Base-by-base conservation (phyloP, 352 stramenopile species). In the Phytophthora melonis region DNA sequence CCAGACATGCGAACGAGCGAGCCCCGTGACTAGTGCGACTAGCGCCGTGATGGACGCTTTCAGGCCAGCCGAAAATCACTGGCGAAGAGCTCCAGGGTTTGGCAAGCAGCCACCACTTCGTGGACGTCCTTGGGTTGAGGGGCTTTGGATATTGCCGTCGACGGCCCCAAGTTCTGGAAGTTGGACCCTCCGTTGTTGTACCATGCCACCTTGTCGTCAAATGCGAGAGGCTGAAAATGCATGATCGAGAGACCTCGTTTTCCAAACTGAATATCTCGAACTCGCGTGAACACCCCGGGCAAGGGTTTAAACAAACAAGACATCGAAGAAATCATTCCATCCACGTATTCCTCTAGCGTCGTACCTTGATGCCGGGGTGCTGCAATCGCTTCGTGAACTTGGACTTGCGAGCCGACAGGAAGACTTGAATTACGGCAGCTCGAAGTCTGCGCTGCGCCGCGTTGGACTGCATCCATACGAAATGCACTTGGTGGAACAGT, bases 291-390 rank as follows among this genome's bases (percentile, higher is more conserved):
- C 41, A 49, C 41, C 41, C 41, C 41, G 41, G 41, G 41, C 41
- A 49, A 49, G 41, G 41, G 41, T 19, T 49, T 49, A 49, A 49
- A 49, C 41, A 49, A 49, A 14, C 41, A 49, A 49, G 14, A 49
- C 41, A 8, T 19, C 14, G 14, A 49, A 49, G 41, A 18, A 49
- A 49, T 49, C 41, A 49, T 49, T 49, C 41, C 41, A 49, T 49
- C 41, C 41, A 49, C 41, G 6, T 49, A 49, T n/a, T 49, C 16
- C 16, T 49, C 41, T 49, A 49, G 21, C 5, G 41, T 19, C 41
- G 41, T 49, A 49, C 41, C 41, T 49, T 49, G 11, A 49, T 49
- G 41, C 10, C 16, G 41, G 0, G 41, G 41, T 49, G 41, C 41
- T 41, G 34, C 34, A 14, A 49, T 7, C 13, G 4, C 41, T 49